Evolutionary conservation across 2,329 filamentous ascomycete species (phyloP), one percentile per base, ranked within the genome.

Genomic region (Ascochyta lentis): DNA sequence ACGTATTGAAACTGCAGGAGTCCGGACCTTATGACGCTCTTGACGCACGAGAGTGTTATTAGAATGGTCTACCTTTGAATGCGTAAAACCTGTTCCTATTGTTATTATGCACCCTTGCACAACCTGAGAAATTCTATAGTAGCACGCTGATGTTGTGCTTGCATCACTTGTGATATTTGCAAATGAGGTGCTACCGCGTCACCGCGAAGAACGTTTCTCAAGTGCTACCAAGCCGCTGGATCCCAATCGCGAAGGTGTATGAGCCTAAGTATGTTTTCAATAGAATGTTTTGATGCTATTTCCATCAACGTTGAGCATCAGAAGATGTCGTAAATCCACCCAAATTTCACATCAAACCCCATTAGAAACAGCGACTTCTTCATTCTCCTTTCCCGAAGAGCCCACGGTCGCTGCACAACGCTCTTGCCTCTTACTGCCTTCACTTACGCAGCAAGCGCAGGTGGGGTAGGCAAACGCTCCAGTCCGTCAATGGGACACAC

Each of bases 381-480:
- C 8, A 34, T 16, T 9, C 19, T 22, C 34, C 12, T 5, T 10
- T 38, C 9, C 9, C 33, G n/a, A 39, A 12, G 33, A 19, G 6
- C 22, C 9, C 7, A 6, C 38, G 15, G 8, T n/a, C 15, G 33
- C 15, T 1, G 4, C 15, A 16, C 33, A 16, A 16, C 29, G 7
- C 23, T 19, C 13, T 49, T 10, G 6, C 31, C n/a, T 23, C 19
- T 39, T 39, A 10, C 22, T 53, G 43, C 44, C 38, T 54, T 48
- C 39, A 48, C 38, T 39, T 48, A 44, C 31, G 23, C 22, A n/a
- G 19, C 4, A 13, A 9, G 6, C 9, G 26, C 19, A 48, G 26
- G 38, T 54, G 50, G 38, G 39, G 44, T 24, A 39, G 26, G 16
- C 50, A 48, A 54, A 48, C 44, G 33, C 13, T 37, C 24, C 15